These are phyloP conservation scores for Sechiopsis laciniata DNA, from an alignment of 306 rosid species.

Conservation along the genomic window DNA sequence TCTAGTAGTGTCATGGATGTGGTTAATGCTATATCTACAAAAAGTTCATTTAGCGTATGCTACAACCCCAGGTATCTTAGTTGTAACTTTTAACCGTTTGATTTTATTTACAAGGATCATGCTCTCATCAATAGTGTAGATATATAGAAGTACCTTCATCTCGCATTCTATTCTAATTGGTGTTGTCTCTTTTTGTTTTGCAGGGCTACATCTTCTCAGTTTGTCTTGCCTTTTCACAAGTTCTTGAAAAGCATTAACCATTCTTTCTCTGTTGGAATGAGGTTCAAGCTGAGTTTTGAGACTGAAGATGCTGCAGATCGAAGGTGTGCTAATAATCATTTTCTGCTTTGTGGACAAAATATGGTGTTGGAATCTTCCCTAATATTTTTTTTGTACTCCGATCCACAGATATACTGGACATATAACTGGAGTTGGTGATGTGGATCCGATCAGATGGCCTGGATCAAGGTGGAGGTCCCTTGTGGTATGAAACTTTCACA, in stretches of 20 bases:
- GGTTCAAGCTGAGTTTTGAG: conserved; percentile 85
- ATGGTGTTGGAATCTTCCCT: background rate
- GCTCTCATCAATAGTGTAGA: background rate
- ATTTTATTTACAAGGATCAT: too few relatives aligned
- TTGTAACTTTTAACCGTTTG: too few relatives aligned
- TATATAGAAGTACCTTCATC: background rate
- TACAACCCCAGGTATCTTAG: conserved; percentile 74
- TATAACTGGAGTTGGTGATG: conserved; percentile 58
- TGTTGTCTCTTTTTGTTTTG: background rate
- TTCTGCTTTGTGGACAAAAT: conserved; percentile 11
- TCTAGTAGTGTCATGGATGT: conserved; percentile 50
- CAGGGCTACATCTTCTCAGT: conserved; percentile 78
- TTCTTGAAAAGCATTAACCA: conserved; percentile 59
- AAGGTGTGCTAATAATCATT: conserved; percentile 42
- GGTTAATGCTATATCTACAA: conserved; percentile 52
- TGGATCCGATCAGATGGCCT: conserved; percentile 80
- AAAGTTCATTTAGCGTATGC: conserved; percentile 57
- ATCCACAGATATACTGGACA: conserved; percentile 65
- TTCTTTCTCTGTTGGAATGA: conserved; percentile 72
- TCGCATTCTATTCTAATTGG: background rate
- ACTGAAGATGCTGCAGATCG: conserved; percentile 82
- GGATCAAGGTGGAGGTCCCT: conserved; percentile 91
- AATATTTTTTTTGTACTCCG: background rate
- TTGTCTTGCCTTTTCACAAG: conserved; percentile 59
- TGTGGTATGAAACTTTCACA: conserved; percentile 36